Base-by-base conservation (phyloP, 208 protist species). In the Acanthamoeba quina region DNA sequence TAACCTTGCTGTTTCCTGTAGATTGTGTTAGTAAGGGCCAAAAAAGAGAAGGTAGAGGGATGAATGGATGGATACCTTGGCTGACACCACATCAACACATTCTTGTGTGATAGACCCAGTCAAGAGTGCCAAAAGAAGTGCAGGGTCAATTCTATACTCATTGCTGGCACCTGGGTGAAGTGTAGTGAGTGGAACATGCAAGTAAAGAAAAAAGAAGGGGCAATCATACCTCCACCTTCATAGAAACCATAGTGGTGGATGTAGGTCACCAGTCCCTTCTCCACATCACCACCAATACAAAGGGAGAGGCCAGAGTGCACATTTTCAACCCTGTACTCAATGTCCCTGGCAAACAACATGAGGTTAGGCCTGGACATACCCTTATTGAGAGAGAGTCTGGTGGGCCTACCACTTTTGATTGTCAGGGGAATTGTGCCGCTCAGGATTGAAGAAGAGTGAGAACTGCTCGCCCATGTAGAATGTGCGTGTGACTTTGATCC, bases 371-470 rank as follows among this genome's bases (percentile, higher is more conserved):
- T 41, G 34, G 24, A 26, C 0, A 24, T 83, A 1, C 29, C 21
- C 21, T 9, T 24, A 31, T 60, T 31, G 56, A 29, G 17, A 70
- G 56, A n/a, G 15, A 44, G 24, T 41, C 1, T 15, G 21, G 44
- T 15, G 37, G 19, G 56, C n/a, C 1, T 34, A 90, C 60, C 83
- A 72, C 60, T 70, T 70, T 47, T 90, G 83, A 19, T 90, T 70
- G 29, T 90, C 83, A 34, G 83, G 56, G 0, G 83, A 37, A 10
- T 70, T 29, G 24, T 13, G 26, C 11, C 21, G 29, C 31, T 62
- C 60, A n/a, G 52, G 52, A n/a, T 90, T 90, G 83, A 72, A 90
- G 56, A 90, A 90, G 56, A 90, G 83, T n/a, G 83, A 90, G 34
- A 41, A 90, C 62, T 90, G 83, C 37, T 90, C 52, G 24, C 83